Evolutionary conservation across 192 early-diverging fungal genomes (phyloP), one percentile per base, ranked within the genome.

Genomic region (Physocladia obscura): DNA sequence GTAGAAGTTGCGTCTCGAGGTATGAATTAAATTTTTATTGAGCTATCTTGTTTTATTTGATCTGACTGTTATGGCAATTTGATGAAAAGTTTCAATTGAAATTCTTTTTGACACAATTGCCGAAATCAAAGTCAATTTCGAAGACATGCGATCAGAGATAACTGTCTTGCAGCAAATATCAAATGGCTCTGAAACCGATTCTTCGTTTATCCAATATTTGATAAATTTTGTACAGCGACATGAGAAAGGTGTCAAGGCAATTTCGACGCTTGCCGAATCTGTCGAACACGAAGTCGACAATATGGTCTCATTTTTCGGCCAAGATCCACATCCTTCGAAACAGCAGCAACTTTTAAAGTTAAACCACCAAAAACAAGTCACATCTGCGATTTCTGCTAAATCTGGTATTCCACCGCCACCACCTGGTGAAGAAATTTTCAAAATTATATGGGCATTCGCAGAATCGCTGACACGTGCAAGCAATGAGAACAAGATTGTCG

Each of bases 381-480:
- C n/a, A n/a, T n/a, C n/a, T n/a, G n/a, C n/a, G n/a, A n/a, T n/a
- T n/a, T n/a, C n/a, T n/a, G n/a, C n/a, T n/a, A n/a, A n/a, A n/a
- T n/a, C n/a, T n/a, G n/a, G n/a, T n/a, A n/a, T n/a, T n/a, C n/a
- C n/a, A n/a, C n/a, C n/a, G n/a, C n/a, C n/a, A n/a, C n/a, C n/a
- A n/a, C n/a, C 11, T 30, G 76, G 2, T 59, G 58, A 85, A 62
- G 62, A 72, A 6, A 78, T 85, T 47, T 85, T 83, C 57, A 58
- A 63, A 32, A 77, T 58, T 27, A 26, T 80, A 6, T 62, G 62
- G 44, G 54, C 22, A 8, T 80, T 80, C 67, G 21, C 35, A 24
- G 56, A 80, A 40, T 49, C 51, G 22, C 52, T 78, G 1, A n/a
- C 47, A 49, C 40, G 61, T 17, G 70, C 70, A 4, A 22, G 37